Conservation (phyloP, 345 rosid species). For the Salix arbutifolia region DNA sequence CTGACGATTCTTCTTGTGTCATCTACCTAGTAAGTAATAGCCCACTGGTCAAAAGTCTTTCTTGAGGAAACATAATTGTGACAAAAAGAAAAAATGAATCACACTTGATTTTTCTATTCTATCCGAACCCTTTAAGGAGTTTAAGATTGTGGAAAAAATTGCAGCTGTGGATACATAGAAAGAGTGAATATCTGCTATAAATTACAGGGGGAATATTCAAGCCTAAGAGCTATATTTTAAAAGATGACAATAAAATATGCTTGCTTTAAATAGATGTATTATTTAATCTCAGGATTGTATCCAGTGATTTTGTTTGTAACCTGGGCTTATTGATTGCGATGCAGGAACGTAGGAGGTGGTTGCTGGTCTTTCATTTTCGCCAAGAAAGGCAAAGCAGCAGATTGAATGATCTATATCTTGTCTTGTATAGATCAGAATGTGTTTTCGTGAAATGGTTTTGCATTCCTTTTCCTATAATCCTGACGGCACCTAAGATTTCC, state of each 20-base stretch:
- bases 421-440: background rate
- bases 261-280: no score
- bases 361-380: slow-evolving; percentile 49
- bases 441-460: background rate
- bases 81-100: background rate
- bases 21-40: background rate
- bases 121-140: background rate
- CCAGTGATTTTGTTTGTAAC: background rate
- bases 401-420: background rate
- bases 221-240: background rate
- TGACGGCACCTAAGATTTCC: background rate
- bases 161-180: background rate
- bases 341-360: slow-evolving; percentile 42
- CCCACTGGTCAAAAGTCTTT: background rate
- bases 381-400: slow-evolving; percentile 17
- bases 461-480: slow-evolving; percentile 10
- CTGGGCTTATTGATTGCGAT: background rate
- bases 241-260: no score
- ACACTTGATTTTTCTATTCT: background rate
- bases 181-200: background rate
- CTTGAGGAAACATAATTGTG: background rate
- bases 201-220: background rate
- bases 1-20: background rate
- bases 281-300: no score
- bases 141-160: background rate